Evolutionary conservation across 495 filamentous ascomycete species (phyloP).

Genomic region (Daldinia concentrica): DNA sequence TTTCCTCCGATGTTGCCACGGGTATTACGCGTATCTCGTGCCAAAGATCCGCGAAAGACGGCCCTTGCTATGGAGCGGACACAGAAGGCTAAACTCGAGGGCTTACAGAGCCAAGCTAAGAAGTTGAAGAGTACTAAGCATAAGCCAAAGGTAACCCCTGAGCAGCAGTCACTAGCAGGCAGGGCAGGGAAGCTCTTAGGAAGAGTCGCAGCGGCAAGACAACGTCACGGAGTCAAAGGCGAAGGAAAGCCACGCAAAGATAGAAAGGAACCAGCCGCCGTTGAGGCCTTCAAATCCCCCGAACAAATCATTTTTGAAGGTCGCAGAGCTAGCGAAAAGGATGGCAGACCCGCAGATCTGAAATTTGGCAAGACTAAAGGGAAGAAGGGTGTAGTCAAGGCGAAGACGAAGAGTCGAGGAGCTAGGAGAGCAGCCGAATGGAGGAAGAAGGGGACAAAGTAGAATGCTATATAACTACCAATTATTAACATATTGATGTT

Average conservation of each 20-base stretch:
- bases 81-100: constrained; percentile 36
- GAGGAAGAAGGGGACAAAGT: constrained; percentile 56
- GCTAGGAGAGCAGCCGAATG: constrained; percentile 72
- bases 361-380: constrained; percentile 67
- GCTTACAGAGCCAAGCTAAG: constrained; percentile 33
- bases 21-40: constrained; percentile 83
- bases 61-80: constrained; percentile 57
- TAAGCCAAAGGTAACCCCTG: constrained; percentile 69
- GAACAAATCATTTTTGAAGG: constrained; percentile 90
- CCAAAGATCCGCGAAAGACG: constrained; percentile 79
- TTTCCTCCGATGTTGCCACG: constrained; percentile 92
- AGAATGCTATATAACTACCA: constrained; percentile 2
- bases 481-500: not conserved
- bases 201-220: constrained; percentile 73
- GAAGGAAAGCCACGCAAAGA: constrained; percentile 48
- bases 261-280: constrained; percentile 36
- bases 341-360: constrained; percentile 67
- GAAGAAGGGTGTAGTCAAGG: constrained; percentile 61
- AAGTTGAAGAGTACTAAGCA: constrained; percentile 58
- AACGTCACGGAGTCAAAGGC: constrained; percentile 55
- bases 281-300: constrained; percentile 60
- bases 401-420: constrained; percentile 62
- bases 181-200: constrained; percentile 86
- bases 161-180: constrained; percentile 77
- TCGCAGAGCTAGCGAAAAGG: constrained; percentile 75